A percentile compares a stretch with the other conserved stretches of the same genome.
These are phyloP conservation scores for Lecanicillium sp. DNA, from an alignment of 2,329 filamentous ascomycete genomes.

Conservation along the genomic window DNA sequence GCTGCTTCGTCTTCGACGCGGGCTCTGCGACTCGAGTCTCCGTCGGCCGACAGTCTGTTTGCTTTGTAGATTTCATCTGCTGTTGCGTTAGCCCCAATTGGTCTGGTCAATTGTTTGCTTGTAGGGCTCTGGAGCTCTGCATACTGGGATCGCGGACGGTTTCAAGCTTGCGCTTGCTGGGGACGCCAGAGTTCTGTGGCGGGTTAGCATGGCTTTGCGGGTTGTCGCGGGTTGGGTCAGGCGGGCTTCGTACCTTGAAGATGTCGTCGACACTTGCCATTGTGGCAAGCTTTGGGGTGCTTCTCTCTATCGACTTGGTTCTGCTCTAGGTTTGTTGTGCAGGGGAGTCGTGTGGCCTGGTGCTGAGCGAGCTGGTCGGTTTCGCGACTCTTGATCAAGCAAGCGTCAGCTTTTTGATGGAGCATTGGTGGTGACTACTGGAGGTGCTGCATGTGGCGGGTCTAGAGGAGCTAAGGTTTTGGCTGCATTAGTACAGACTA, in stretches of 20 bases:
- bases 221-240: too few relatives aligned
- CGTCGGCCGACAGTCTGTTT: conserved; percentile 41
- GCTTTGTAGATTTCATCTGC: conserved; percentile 58
- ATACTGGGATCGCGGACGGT: conserved; percentile 54
- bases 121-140: conserved; percentile 16
- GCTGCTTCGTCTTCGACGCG: conserved; percentile 40
- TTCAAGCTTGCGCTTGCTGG: conserved; percentile 58
- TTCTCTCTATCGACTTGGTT: background rate
- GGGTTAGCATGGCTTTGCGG: conserved; percentile 12
- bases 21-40: conserved; percentile 33
- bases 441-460: too few relatives aligned
- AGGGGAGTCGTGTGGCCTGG: too few relatives aligned
- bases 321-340: too few relatives aligned
- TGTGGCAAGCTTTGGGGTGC: background rate
- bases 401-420: too few relatives aligned
- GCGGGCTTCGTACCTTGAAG: conserved; percentile 36
- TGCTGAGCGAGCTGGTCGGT: too few relatives aligned
- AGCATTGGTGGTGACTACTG: too few relatives aligned
- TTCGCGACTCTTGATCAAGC: too few relatives aligned
- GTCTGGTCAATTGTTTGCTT: background rate
- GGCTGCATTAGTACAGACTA: too few relatives aligned
- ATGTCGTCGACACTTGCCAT: conserved; percentile 55
- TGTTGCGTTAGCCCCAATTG: background rate
- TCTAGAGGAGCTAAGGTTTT: too few relatives aligned
- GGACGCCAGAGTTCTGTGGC: conserved; percentile 32